Evolutionary conservation across 768 basidiomycete species (phyloP).

Genomic region (Terana coerulea): DNA sequence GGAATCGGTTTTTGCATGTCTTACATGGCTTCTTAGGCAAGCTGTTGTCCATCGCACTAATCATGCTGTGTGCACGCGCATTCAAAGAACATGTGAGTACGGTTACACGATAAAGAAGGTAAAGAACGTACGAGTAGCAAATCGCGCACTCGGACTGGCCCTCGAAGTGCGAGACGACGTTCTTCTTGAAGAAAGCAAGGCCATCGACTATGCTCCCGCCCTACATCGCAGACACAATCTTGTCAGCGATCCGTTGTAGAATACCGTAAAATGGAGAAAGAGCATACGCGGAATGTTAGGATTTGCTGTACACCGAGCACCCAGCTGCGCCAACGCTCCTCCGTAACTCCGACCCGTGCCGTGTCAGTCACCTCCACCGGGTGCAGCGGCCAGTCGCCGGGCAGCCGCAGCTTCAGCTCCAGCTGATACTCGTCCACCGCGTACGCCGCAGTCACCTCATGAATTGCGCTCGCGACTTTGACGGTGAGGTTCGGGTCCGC

Average conservation of each 20-base stretch:
- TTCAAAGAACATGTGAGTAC: background rate
- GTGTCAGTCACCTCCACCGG: conserved; percentile 85
- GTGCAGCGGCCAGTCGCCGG: conserved; percentile 86
- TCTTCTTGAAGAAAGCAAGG: conserved; percentile 87
- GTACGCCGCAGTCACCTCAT: conserved; percentile 84
- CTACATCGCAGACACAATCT: conserved; percentile 35
- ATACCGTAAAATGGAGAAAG: background rate
- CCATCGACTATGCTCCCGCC: conserved; percentile 91
- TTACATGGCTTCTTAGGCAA: conserved; percentile 89
- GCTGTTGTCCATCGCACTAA: conserved; percentile 83
- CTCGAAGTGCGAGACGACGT: conserved; percentile 89
- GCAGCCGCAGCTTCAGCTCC: conserved; percentile 84
- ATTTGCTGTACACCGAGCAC: conserved; percentile 88
- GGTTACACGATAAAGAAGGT: background rate
- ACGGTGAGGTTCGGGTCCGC: conserved; percentile 76
- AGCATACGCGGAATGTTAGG: conserved; percentile 77
- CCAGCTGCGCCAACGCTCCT: conserved; percentile 92
- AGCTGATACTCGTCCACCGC: conserved; percentile 90
- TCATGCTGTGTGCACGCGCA: conserved; percentile 66
- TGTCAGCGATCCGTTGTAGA: too few relatives aligned
- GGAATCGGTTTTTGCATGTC: conserved; percentile 94
- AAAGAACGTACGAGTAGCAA: conserved; percentile 74
- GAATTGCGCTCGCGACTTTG: conserved; percentile 66
- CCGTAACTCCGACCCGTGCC: conserved; percentile 82
- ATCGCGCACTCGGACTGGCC: conserved; percentile 97